Conservation (phyloP, 2,329 filamentous ascomycete genomes). For the Apiospora phragmitis region DNA sequence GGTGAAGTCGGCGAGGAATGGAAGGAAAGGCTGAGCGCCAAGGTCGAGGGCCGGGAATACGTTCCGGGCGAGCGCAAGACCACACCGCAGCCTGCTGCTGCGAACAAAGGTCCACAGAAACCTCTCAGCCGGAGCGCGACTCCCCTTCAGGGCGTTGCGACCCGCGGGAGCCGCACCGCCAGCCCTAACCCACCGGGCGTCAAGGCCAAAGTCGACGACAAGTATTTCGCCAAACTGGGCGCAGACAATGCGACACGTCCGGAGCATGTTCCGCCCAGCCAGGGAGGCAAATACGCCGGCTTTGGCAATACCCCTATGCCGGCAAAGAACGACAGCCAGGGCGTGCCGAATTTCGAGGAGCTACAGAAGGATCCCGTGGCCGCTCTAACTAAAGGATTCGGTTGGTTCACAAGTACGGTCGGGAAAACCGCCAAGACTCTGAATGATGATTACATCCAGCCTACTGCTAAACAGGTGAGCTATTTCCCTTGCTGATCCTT, state of each 20-base stretch:
- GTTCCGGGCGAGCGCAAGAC: constrained; percentile 68
- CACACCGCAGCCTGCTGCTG: constrained; percentile 35
- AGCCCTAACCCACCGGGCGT: constrained; percentile 41
- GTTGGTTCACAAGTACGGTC: constrained; percentile 88
- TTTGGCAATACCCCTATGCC: constrained; percentile 78
- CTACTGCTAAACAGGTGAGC: constrained; percentile 81
- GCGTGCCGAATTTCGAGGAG: constrained; percentile 74
- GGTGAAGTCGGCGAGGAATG: constrained; percentile 91
- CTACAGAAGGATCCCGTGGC: constrained; percentile 89
- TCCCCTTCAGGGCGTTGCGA: constrained; percentile 35
- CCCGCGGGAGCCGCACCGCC: constrained; percentile 39
- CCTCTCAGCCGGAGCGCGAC: constrained; percentile 38
- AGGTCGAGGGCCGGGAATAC: constrained; percentile 86
- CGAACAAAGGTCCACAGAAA: constrained; percentile 35
- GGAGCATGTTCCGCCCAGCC: constrained; percentile 75
- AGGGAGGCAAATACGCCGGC: constrained; percentile 89
- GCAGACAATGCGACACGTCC: constrained; percentile 77
- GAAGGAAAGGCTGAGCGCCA: constrained; percentile 85
- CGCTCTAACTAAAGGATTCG: constrained; percentile 87
- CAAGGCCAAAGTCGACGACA: constrained; percentile 72
- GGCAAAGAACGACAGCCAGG: constrained; percentile 42
- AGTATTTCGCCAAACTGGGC: constrained; percentile 86
- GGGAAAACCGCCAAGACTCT: constrained; percentile 88
- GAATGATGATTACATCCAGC: constrained; percentile 89
- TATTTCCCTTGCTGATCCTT: neutral